A percentile compares a stretch with the other conserved stretches of the same genome.
Evolutionary conservation across 768 basidiomycete species (phyloP).

Genomic region (Xerocomellus amylosporus): DNA sequence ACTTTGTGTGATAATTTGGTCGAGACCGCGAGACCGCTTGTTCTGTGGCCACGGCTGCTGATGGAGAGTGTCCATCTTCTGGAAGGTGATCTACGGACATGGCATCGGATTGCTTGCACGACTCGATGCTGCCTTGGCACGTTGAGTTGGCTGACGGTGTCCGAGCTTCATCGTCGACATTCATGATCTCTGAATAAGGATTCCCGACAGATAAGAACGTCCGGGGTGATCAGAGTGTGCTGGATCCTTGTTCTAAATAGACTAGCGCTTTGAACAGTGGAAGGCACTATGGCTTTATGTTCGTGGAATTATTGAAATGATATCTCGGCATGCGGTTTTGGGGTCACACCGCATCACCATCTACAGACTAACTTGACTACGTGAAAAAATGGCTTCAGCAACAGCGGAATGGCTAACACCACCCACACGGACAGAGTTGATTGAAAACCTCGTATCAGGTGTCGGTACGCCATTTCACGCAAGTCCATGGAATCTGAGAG

Average conservation of each 20-base stretch:
- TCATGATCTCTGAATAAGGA: constrained; percentile 8
- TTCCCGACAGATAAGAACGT: background rate
- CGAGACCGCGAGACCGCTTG: constrained; percentile 9
- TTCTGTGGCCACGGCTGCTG: background rate
- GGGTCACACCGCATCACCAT: constrained; percentile 2
- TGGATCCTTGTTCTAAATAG: background rate
- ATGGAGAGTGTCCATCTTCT: background rate
- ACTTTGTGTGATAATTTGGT: constrained; percentile 58
- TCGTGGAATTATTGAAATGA: background rate
- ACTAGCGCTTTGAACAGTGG: background rate
- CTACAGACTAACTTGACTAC: background rate
- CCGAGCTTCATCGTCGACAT: constrained; percentile 9
- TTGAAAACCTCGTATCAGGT: constrained; percentile 87
- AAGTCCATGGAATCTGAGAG: background rate
- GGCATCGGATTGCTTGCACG: constrained; percentile 7
- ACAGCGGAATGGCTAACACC: constrained; percentile 71
- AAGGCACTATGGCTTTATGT: background rate
- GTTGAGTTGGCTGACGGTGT: background rate
- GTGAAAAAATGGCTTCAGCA: constrained; percentile 30
- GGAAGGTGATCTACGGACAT: constrained; percentile 7
- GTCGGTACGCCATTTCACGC: constrained; percentile 57
- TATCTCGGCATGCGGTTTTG: background rate
- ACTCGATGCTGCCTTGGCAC: background rate
- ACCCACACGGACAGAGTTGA: constrained; percentile 76
- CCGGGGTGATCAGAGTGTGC: background rate